Conservation (phyloP, 2,329 filamentous ascomycete genomes). For the Cryphonectria japonica region DNA sequence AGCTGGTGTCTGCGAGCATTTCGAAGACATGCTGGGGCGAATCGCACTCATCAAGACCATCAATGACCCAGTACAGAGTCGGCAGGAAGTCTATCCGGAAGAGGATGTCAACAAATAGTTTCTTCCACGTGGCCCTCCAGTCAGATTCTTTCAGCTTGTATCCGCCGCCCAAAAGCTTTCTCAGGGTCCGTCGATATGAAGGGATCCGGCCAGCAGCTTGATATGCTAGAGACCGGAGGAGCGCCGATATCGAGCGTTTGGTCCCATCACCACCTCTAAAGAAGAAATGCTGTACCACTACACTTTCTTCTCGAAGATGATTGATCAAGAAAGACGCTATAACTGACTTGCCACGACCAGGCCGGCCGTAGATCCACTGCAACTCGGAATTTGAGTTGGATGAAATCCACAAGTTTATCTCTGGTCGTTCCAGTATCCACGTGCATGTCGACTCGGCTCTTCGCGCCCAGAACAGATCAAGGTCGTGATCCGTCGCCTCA, state of each 20-base stretch:
- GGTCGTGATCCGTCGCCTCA: neutral
- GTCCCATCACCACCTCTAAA: neutral
- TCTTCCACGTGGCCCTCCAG: slow-evolving; percentile 3
- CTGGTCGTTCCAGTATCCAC: neutral
- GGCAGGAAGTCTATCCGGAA: neutral
- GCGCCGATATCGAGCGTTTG: neutral
- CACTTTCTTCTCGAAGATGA: neutral
- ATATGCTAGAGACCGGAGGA: neutral
- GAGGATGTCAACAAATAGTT: neutral
- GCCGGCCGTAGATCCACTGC: neutral
- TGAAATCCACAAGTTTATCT: neutral
- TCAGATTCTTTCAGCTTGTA: neutral
- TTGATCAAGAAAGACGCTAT: neutral
- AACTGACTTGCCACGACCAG: neutral
- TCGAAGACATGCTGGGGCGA: neutral
- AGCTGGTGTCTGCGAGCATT: neutral
- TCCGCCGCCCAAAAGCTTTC: neutral
- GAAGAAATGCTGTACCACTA: neutral
- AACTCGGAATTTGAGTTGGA: neutral
- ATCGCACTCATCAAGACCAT: neutral
- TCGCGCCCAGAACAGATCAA: neutral
- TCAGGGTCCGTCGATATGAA: neutral
- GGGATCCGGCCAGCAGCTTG: neutral
- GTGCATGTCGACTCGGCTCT: neutral
- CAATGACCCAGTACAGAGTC: neutral